Evolutionary conservation across 768 basidiomycete genomes (phyloP), one percentile per base, ranked within the genome.

Genomic region (Suillus placidus): DNA sequence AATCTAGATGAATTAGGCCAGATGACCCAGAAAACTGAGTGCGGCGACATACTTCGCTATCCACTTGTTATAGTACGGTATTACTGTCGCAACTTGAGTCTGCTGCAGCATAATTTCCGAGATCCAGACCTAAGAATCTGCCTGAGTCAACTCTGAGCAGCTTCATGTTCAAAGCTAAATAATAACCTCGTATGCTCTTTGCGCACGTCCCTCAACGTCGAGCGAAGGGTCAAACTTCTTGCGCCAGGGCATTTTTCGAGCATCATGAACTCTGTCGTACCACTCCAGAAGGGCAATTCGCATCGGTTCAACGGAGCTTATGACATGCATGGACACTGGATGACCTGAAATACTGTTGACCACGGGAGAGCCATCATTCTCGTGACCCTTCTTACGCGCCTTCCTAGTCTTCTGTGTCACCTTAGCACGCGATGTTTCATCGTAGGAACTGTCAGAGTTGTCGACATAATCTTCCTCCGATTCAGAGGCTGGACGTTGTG

Each of bases 41-140:
- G 35, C 47, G 55, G 52, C 38, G 20, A 79, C 85, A 66, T 67
- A 93, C 92, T 82, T 89, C 69, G 82, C 80, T 84, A 96, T 93
- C 95, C 95, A 99, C 30, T 85, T 84, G 61, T 86, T 88, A 76
- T 93, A 99, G 77, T 97, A 99, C 1, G 92, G 92, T 70, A 96
- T 94, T n/a, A 97, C 95, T 1, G 94, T 95, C 6, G 79, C 84
- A 40, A 97, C 95, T 75, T 97, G 95, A 0, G 96, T 98, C 77
- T 99, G 96, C 76, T 99, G 96, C 2, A 96, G 83, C 96, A 97
- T 97, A 64, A 97, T 89, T 79, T 98, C 94, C 16, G 90, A 93
- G 30, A 95, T 83, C 92, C 93, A 94, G 32, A 94, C 91, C 92
- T 92, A 54, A 45, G 37, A 56, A 42, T 1, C 13, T 20, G 23